Conservation (phyloP, 768 basidiomycete species). For the Kwoniella dejecticola region DNA sequence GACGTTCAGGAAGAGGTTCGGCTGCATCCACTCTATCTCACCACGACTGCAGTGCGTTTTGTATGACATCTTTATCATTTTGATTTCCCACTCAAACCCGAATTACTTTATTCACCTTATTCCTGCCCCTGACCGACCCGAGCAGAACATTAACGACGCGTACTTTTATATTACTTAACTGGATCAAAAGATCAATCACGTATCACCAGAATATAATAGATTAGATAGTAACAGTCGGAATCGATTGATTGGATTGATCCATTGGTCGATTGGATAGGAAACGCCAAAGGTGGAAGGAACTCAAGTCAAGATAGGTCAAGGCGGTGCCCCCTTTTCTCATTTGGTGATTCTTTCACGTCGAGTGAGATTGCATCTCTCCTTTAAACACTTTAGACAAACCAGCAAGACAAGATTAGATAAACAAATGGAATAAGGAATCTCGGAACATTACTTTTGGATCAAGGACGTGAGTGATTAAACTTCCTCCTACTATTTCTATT, state of each 20-base stretch:
- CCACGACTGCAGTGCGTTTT: background rate
- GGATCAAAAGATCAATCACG: constrained; percentile 15
- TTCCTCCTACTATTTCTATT: background rate
- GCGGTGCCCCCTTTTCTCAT: constrained; percentile 6
- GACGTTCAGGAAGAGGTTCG: background rate
- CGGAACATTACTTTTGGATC: constrained; percentile 1
- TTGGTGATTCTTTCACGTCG: background rate
- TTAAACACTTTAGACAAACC: too few species aligned
- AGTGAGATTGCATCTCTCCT: background rate
- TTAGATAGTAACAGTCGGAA: background rate
- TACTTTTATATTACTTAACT: constrained; percentile 1
- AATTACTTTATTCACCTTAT: background rate
- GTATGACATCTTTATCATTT: background rate
- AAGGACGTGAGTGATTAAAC: background rate
- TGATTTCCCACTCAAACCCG: background rate
- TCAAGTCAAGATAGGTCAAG: background rate
- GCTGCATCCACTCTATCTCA: background rate
- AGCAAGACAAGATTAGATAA: too few species aligned
- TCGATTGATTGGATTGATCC: background rate
- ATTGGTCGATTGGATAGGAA: background rate
- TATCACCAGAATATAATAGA: background rate
- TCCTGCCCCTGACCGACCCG: constrained; percentile 3
- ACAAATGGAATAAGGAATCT: constrained; percentile 2
- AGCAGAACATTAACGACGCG: constrained; percentile 5
- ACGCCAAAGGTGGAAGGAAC: background rate